These are phyloP conservation scores for Immersiporthe knoxdaviesiana DNA, from an alignment of 2,329 filamentous ascomycete species.

Conservation along the genomic window DNA sequence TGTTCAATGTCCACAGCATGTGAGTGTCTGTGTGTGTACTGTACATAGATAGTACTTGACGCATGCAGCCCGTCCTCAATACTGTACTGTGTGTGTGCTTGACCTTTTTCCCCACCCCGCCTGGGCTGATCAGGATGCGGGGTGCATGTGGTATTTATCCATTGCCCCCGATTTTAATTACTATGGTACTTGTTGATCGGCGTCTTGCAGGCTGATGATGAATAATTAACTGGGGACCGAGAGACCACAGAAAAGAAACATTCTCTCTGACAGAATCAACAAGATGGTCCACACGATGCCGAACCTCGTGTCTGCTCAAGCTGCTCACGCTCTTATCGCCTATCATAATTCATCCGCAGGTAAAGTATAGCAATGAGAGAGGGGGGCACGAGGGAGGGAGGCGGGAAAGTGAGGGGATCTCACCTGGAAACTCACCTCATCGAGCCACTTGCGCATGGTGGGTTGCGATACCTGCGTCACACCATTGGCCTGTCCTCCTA, in stretches of 20 bases:
- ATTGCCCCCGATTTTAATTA: neutral
- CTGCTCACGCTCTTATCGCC: neutral
- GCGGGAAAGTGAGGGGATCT: too few species aligned
- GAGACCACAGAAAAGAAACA: neutral
- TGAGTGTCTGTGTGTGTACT: neutral
- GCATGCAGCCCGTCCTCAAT: neutral
- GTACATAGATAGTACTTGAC: neutral
- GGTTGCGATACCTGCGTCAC: slow-evolving; percentile 15
- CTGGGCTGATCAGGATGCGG: slow-evolving; percentile 2
- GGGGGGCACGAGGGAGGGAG: neutral
- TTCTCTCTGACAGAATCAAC: too few species aligned
- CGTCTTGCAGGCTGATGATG: neutral
- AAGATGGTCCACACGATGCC: neutral
- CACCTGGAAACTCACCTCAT: neutral
- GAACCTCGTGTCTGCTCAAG: neutral
- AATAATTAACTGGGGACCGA: slow-evolving; percentile 5
- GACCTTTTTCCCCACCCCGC: neutral
- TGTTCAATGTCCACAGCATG: too few species aligned
- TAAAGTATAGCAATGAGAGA: neutral
- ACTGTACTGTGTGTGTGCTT: neutral
- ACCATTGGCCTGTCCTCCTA: slow-evolving; percentile 20
- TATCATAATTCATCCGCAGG: neutral
- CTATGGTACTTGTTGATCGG: neutral
- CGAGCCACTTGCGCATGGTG: slow-evolving; percentile 13
- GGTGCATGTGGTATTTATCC: neutral